These are phyloP conservation scores for Macrotyloma uniflorum DNA, from an alignment of 306 rosid species.

Conservation along the genomic window DNA sequence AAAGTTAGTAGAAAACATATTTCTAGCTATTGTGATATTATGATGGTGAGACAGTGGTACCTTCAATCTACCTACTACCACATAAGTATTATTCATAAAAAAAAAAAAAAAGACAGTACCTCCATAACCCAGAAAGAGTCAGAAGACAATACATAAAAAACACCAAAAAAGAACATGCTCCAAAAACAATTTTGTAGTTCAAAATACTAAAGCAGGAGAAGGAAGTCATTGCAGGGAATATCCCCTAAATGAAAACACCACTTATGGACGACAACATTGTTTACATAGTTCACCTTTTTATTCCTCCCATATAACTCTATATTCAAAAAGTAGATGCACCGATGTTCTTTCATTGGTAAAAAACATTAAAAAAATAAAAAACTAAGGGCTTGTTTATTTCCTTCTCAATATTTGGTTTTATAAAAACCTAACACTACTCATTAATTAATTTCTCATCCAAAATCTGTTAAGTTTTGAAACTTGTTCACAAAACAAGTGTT, in stretches of 20 bases:
- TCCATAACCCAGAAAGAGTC: background rate
- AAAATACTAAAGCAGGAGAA: background rate
- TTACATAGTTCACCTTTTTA: background rate
- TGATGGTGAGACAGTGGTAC: background rate
- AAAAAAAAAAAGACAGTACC: background rate
- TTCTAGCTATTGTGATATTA: background rate
- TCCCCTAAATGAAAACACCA: background rate
- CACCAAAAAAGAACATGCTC: background rate
- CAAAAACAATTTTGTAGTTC: background rate
- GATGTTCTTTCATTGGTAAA: background rate
- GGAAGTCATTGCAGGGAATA: background rate
- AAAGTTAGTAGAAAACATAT: background rate
- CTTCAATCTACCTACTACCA: constrained; percentile 13
- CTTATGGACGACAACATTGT: background rate
- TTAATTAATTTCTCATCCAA: too few species aligned
- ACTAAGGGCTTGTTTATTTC: too few species aligned
- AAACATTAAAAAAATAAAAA: background rate
- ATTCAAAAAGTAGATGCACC: background rate
- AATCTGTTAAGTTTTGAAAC: too few species aligned
- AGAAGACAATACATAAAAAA: background rate
- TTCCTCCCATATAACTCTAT: background rate
- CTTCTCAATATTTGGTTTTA: too few species aligned
- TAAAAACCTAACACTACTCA: too few species aligned
- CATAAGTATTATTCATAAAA: background rate
- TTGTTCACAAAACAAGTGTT: too few species aligned